Evolutionary conservation across 805 yeast species (phyloP), one percentile per base, ranked within the genome.

Genomic region (Barnettozyma pratensis): DNA sequence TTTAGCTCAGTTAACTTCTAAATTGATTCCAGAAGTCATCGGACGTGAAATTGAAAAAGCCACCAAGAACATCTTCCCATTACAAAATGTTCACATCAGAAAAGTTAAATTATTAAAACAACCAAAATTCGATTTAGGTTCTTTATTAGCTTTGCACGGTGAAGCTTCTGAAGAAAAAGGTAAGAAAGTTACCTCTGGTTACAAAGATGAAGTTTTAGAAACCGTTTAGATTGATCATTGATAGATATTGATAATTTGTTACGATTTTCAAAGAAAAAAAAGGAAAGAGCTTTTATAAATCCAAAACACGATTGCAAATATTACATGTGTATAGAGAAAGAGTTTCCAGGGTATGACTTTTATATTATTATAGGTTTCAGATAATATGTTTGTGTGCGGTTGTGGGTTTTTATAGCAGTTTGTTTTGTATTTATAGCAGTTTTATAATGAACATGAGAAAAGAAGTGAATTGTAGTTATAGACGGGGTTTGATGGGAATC

Each of bases 171-270:
- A 91, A 74, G 96, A 94, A 76, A 89, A 96, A 73, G 97, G 97
- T 78, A 91, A 92, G 86, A 91, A 91, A 77, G 92, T 92, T 69
- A 74, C 86, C 64, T 73, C 85, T 64, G 96, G 95, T 75, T 92
- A 90, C 95, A 92, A 92, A 83, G 99, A 92, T 76, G 97, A 88
- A 74, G 89, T 94, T 73, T 89, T 94, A 77, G 98, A 92, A 83
- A 73, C 92, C 72, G 98, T 92, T 72, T 92, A 89, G 83, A 42
- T 49, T 35, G 27, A 26, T 29, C 8, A 29, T 81, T 97, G 97
- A 70, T 91, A 91, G 90, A 81, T 96, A 19, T 83, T 89, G 90
- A 77, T 92, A 92, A 80, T 91, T 69, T 92, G 98, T 97, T 91
- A 79, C 76, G 96, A 87, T 76, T 87, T 76, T 87, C 89, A 90